phyloP scores from a whole-genome alignment of 768 basidiomycete genomes.

The Rhizopogon sp. region DNA sequence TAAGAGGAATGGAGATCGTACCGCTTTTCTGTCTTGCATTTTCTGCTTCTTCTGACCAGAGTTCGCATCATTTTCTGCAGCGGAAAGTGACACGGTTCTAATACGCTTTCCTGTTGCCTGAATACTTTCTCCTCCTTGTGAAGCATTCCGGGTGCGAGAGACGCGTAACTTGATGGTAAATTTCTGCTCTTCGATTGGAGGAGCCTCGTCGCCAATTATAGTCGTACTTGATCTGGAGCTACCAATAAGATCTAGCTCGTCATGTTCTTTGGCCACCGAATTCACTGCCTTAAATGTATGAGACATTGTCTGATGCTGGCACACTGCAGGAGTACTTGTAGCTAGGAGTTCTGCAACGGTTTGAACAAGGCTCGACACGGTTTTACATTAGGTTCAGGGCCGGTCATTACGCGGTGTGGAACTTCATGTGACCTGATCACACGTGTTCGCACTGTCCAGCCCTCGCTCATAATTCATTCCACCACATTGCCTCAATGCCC shows the following conservation, averaged over 20 bases:
- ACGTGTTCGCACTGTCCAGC: no score
- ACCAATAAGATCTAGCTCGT: slow-evolving; percentile 26
- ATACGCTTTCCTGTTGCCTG: slow-evolving; percentile 11
- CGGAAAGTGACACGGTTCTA: slow-evolving; percentile 6
- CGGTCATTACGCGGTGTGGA: background rate
- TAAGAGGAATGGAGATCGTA: slow-evolving; percentile 12
- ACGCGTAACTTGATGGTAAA: slow-evolving; percentile 7
- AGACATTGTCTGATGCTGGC: background rate
- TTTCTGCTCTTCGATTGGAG: slow-evolving; percentile 7
- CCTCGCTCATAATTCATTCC: no score
- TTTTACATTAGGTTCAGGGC: background rate
- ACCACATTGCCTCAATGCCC: no score
- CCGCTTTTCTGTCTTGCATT: slow-evolving; percentile 35
- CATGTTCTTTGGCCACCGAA: slow-evolving; percentile 3
- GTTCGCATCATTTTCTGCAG: background rate
- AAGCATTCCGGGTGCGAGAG: background rate
- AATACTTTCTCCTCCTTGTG: background rate
- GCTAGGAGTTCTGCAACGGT: background rate
- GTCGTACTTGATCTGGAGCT: slow-evolving; percentile 22
- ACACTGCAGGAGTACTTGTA: background rate
- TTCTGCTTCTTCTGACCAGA: slow-evolving; percentile 25
- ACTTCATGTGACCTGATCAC: no score
- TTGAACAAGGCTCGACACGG: background rate
- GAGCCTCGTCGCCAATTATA: slow-evolving; percentile 23
- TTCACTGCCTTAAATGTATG: background rate